Conservation (phyloP, 2,329 filamentous ascomycete genomes). For the Colletotrichum costaricense region DNA sequence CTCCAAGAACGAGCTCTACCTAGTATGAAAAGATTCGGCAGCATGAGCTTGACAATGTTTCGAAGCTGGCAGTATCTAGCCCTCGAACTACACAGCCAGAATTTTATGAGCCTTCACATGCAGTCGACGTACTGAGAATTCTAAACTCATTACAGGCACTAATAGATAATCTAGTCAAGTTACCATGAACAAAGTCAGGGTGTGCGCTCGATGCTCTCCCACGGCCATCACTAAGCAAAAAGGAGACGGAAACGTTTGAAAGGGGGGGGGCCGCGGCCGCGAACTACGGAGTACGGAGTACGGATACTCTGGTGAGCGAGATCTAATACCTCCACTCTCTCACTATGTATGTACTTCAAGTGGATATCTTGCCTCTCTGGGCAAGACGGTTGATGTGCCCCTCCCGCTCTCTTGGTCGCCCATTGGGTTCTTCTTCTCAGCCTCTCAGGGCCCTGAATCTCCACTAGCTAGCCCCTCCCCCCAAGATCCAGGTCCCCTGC, state of each 20-base stretch:
- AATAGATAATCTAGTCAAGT: neutral
- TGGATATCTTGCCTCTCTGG: neutral
- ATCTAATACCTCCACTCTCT: neutral
- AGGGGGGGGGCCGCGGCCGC: too few species aligned
- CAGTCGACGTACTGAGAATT: neutral
- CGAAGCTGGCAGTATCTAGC: too few species aligned
- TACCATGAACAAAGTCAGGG: neutral
- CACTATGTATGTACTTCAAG: too few species aligned
- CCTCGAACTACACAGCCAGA: too few species aligned
- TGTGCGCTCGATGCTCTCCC: neutral
- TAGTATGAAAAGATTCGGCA: neutral
- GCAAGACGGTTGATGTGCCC: neutral
- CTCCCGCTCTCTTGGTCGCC: neutral
- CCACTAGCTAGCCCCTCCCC: constrained; percentile 3
- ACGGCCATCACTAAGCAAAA: neutral
- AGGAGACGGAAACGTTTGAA: neutral
- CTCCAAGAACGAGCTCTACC: neutral
- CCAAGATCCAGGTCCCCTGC: constrained; percentile 1
- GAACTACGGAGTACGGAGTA: neutral
- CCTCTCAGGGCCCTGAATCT: neutral
- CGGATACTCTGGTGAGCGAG: neutral
- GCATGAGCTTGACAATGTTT: neutral
- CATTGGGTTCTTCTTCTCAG: neutral
- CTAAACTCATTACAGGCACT: neutral
- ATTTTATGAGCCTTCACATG: too few species aligned